A percentile compares a stretch with the other conserved stretches of the same genome.
Evolutionary conservation across 2,329 filamentous ascomycete genomes (phyloP).

Genomic region (Ciborinia camelliae): DNA sequence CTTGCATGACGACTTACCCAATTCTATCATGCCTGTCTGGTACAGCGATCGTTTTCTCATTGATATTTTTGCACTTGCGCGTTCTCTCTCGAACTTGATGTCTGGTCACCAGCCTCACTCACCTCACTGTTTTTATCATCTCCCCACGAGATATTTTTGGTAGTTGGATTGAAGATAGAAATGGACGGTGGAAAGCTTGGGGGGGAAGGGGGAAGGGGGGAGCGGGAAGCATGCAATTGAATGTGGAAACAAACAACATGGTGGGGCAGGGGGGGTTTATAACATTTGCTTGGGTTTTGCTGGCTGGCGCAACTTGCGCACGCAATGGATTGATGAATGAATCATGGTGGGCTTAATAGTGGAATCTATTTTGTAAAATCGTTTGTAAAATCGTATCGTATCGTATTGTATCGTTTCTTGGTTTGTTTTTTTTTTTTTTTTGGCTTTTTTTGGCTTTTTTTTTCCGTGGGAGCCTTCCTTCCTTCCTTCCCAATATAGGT

Average conservation of each 20-base stretch:
- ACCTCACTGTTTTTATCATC: slow-evolving; percentile 28
- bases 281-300: slow-evolving; percentile 28
- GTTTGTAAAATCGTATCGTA: too few relatives aligned
- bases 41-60: slow-evolving; percentile 50
- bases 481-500: too few relatives aligned
- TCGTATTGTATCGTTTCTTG: background rate
- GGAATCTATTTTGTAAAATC: slow-evolving; percentile 33
- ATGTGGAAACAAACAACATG: slow-evolving; percentile 24
- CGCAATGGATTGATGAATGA: slow-evolving; percentile 29
- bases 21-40: slow-evolving; percentile 57
- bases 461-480: too few relatives aligned
- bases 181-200: slow-evolving; percentile 21
- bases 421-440: background rate
- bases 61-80: slow-evolving; percentile 23
- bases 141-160: slow-evolving; percentile 29
- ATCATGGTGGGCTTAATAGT: slow-evolving; percentile 36
- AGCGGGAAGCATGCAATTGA: slow-evolving; percentile 18
- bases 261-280: slow-evolving; percentile 12
- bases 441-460: too few relatives aligned
- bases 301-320: slow-evolving; percentile 26
- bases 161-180: slow-evolving; percentile 27
- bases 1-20: slow-evolving; percentile 52
- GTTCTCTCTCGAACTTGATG: slow-evolving; percentile 22
- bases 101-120: slow-evolving; percentile 21
- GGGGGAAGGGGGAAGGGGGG: too few relatives aligned